These are phyloP conservation scores for Strobilomyces dryophilus DNA, from an alignment of 768 basidiomycete species.

Conservation along the genomic window DNA sequence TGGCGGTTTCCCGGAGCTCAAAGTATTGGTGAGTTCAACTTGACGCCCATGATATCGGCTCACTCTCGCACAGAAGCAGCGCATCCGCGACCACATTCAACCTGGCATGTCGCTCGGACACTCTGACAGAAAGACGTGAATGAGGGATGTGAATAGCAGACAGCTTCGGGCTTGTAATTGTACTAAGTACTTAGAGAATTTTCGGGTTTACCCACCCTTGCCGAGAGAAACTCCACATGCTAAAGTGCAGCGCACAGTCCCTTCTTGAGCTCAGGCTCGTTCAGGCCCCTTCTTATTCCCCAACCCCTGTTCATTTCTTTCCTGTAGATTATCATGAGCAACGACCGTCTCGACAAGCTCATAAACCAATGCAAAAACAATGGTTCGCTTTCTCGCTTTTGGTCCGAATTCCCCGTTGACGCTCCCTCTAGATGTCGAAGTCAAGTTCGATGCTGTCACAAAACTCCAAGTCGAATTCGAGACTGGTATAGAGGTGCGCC, in stretches of 20 bases:
- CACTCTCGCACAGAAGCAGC: slow-evolving; percentile 64
- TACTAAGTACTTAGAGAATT: slow-evolving; percentile 1
- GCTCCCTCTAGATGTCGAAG: slow-evolving; percentile 60
- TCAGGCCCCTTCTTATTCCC: slow-evolving; percentile 7
- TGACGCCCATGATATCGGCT: slow-evolving; percentile 3
- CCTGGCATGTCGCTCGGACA: slow-evolving; percentile 84
- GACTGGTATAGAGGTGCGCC: slow-evolving; percentile 59
- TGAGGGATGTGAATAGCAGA: neutral
- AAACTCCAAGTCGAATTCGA: slow-evolving; percentile 78
- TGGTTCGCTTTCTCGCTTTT: slow-evolving; percentile 38
- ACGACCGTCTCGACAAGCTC: slow-evolving; percentile 54
- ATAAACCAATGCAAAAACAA: slow-evolving; percentile 62
- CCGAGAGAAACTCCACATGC: slow-evolving; percentile 11
- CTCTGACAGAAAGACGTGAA: slow-evolving; percentile 59
- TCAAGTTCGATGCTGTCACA: slow-evolving; percentile 73
- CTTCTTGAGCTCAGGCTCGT: slow-evolving; percentile 23
- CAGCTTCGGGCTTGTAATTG: slow-evolving; percentile 1
- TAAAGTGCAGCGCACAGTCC: slow-evolving; percentile 3
- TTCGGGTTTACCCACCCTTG: neutral
- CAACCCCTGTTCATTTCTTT: slow-evolving; percentile 9
- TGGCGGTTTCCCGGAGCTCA: slow-evolving; percentile 90
- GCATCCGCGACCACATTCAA: slow-evolving; percentile 77
- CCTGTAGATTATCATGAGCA: slow-evolving; percentile 44
- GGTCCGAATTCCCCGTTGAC: slow-evolving; percentile 5
- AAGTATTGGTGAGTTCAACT: slow-evolving; percentile 57